phyloP scores from a whole-genome alignment of 1,139 yeast species.

The Lodderomyces margitis region DNA sequence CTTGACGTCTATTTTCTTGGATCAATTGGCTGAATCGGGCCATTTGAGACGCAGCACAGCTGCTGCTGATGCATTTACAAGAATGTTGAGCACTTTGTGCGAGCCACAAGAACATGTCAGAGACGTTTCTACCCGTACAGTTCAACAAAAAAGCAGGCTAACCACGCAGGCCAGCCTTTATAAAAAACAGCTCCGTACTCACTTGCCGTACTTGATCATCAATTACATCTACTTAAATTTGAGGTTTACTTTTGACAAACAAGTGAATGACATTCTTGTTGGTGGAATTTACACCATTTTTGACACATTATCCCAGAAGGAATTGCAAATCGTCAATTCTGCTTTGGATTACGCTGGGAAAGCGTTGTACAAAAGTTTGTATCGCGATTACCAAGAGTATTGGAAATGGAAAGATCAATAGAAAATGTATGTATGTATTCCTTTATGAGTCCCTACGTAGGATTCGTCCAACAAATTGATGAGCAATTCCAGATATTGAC shows the following conservation, averaged over 20 bases:
- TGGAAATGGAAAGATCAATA: conserved; percentile 79
- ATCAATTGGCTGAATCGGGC: conserved; percentile 30
- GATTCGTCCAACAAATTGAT: conserved; percentile 29
- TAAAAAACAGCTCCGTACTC: conserved; percentile 60
- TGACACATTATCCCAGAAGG: conserved; percentile 67
- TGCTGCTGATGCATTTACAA: conserved; percentile 48
- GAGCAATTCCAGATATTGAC: conserved; percentile 19
- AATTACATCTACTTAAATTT: conserved; percentile 55
- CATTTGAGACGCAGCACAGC: conserved; percentile 4
- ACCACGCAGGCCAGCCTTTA: conserved; percentile 56
- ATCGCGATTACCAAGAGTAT: conserved; percentile 67
- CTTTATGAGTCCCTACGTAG: conserved; percentile 31
- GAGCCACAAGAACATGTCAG: conserved; percentile 50
- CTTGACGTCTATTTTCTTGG: conserved; percentile 49
- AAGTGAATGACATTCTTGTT: conserved; percentile 49
- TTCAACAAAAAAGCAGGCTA: conserved; percentile 23
- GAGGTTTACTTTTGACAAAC: conserved; percentile 45
- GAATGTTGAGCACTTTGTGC: conserved; percentile 67
- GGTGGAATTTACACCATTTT: conserved; percentile 63
- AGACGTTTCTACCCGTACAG: conserved; percentile 8
- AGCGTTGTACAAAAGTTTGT: conserved; percentile 63
- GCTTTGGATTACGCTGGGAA: conserved; percentile 73
- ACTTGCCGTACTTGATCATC: conserved; percentile 60
- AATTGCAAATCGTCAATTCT: conserved; percentile 61
- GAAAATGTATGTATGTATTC: conserved; percentile 12